Evolutionary conservation across 257 asterid genomes (phyloP), one percentile per base, ranked within the genome.

Genomic region (Plantago major): DNA sequence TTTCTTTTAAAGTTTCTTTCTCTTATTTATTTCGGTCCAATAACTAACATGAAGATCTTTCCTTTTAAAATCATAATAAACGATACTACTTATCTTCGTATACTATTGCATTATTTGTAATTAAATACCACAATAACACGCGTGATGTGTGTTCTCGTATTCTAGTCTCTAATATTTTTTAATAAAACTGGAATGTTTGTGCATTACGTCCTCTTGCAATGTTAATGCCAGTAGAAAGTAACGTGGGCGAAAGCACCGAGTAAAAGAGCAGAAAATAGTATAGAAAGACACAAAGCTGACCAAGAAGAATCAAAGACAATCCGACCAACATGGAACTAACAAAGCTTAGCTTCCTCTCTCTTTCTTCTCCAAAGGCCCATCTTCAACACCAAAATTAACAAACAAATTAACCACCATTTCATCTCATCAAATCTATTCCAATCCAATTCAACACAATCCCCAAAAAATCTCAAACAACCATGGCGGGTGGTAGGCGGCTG

Each of bases 401-500:
- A 47, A n/a, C 16, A 3, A 49, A 47, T 14, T 13, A 13, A 14
- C 52, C 10, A 47, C 9, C 16, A 48, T n/a, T 6, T 48, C 15
- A 48, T n/a, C 54, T 26, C 54, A 48, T 48, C n/a, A n/a, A n/a
- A n/a, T n/a, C 26, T 14, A 15, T 48, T 15, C 10, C 7, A 15
- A 13, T 48, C 51, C 16, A 11, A 46, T 46, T 16, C 51, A 12
- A 46, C 14, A 46, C 51, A 46, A 46, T 46, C 51, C 51, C 51
- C 17, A 5, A 46, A 46, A 46, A 46, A 15, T 18, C 14, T 46
- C 54, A 48, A 48, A 48, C 18, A 17, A 60, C 4, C 16, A 75
- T 73, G 84, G 67, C 79, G 58, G 70, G 75, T 18, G 62, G 51
- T 42, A 70, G 68, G 74, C 75, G 78, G 61, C 55, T 87, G 64